Conservation (phyloP, 23 red algal genomes). For the Gracilaria vermiculophylla region DNA sequence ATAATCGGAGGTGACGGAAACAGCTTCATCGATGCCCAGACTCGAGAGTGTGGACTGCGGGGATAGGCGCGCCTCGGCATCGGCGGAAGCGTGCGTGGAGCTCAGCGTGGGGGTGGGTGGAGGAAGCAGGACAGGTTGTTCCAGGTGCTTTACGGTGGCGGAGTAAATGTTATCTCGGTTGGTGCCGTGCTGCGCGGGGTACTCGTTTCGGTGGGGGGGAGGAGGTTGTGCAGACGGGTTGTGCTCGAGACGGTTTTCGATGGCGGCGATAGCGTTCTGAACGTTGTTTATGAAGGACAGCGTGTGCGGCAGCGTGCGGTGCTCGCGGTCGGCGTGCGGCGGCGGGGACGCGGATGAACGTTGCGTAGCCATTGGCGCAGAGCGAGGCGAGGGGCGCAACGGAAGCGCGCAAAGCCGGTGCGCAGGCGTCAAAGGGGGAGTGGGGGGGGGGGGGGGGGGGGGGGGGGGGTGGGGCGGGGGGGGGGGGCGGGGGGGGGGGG, state of each 20-base stretch:
- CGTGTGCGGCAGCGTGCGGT: background rate
- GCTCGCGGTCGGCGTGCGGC: background rate
- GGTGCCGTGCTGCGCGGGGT: background rate
- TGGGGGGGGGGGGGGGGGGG: background rate
- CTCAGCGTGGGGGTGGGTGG: background rate
- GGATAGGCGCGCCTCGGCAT: background rate
- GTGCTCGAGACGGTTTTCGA: conserved; percentile 39
- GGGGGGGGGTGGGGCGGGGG: background rate
- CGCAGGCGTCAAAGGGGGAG: background rate
- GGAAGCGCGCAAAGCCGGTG: too few species aligned
- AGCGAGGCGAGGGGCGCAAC: background rate
- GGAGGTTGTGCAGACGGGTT: conserved; percentile 34
- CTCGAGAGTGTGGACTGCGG: background rate
- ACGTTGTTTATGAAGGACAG: conserved; percentile 53
- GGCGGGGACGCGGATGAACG: background rate
- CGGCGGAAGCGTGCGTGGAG: background rate
- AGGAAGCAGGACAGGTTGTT: background rate
- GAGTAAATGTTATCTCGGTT: background rate
- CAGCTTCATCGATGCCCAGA: conserved; percentile 5
- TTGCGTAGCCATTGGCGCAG: background rate
- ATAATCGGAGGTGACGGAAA: conserved; percentile 23
- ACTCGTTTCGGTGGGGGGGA: conserved; percentile 3
- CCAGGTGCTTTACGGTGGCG: conserved; percentile 11
- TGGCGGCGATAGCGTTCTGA: conserved; percentile 29
- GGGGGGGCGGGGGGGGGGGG: background rate